These are phyloP conservation scores for Exophiala aquamarina DNA, from an alignment of 2,329 filamentous ascomycete species.

Conservation along the genomic window DNA sequence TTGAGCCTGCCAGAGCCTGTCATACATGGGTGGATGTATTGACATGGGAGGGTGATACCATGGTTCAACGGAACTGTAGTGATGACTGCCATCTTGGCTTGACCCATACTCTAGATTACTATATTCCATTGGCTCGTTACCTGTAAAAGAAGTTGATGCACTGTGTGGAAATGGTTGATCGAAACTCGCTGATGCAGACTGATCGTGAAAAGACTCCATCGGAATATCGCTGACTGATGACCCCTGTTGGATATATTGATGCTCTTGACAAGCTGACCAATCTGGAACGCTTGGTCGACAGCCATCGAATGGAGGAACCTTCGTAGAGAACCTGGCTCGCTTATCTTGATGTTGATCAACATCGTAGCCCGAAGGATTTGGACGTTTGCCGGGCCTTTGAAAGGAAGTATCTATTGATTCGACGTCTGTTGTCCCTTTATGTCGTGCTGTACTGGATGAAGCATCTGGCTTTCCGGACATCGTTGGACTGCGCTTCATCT, in stretches of 20 bases:
- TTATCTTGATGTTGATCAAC: conserved; percentile 6
- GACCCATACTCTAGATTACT: conserved; percentile 4
- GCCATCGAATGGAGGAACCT: background rate
- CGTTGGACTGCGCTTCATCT: too few relatives aligned
- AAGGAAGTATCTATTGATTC: background rate
- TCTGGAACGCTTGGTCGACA: background rate
- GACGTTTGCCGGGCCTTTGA: conserved; percentile 7
- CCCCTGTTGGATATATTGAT: conserved; percentile 10
- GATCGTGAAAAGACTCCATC: conserved; percentile 8
- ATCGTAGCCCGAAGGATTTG: conserved; percentile 1
- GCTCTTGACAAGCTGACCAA: conserved; percentile 9
- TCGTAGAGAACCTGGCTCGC: conserved; percentile 1
- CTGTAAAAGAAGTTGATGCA: conserved; percentile 13
- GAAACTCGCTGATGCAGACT: conserved; percentile 8
- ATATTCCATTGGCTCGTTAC: conserved; percentile 12
- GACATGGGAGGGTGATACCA: conserved; percentile 17
- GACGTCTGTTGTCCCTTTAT: background rate
- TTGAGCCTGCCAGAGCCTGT: conserved; percentile 14
- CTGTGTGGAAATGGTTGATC: conserved; percentile 10
- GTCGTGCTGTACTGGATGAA: too few relatives aligned
- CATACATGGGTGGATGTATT: conserved; percentile 16
- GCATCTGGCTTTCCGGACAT: too few relatives aligned
- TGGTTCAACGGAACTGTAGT: conserved; percentile 5
- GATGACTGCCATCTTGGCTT: background rate
- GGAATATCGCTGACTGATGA: conserved; percentile 11